Percentiles rank a stretch among this genome's conserved stretches.
Evolutionary conservation across 306 rosid genomes (phyloP).

Genomic region (Dryas alaskensis): DNA sequence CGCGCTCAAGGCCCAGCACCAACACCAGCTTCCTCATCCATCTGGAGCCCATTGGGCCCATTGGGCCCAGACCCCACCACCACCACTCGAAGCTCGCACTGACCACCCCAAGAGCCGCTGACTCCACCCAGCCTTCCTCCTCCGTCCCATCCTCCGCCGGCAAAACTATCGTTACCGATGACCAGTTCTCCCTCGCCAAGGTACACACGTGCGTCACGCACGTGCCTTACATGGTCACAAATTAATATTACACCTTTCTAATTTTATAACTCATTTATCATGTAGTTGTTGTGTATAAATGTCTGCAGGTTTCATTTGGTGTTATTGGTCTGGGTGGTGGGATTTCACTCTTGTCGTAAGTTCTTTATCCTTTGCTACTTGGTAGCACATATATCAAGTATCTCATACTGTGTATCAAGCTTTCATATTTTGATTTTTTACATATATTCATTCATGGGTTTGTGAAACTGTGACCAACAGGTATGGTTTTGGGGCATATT

Average conservation of each 20-base stretch:
- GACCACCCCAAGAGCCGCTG: constrained; percentile 55
- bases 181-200: constrained; percentile 69
- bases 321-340: constrained; percentile 74
- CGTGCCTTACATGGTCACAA: neutral
- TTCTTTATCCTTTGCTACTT: constrained; percentile 14
- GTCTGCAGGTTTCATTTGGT: constrained; percentile 82
- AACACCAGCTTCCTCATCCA: constrained; percentile 21
- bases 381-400: neutral
- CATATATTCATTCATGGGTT: neutral
- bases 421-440: neutral
- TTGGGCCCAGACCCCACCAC: constrained; percentile 3
- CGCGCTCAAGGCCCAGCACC: constrained; percentile 20
- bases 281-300: neutral
- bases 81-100: constrained; percentile 11
- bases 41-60: constrained; percentile 19
- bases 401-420: too few species aligned
- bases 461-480: constrained; percentile 32
- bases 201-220: constrained; percentile 19
- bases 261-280: neutral
- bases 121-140: constrained; percentile 59
- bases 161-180: constrained; percentile 50
- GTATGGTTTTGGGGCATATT: constrained; percentile 96
- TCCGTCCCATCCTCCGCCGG: constrained; percentile 36
- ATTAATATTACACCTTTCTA: too few species aligned
- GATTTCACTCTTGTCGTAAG: constrained; percentile 71